Evolutionary conservation across 139 green algal species (phyloP), one percentile per base, ranked within the genome.

Genomic region (Spirogloea muscicola): DNA sequence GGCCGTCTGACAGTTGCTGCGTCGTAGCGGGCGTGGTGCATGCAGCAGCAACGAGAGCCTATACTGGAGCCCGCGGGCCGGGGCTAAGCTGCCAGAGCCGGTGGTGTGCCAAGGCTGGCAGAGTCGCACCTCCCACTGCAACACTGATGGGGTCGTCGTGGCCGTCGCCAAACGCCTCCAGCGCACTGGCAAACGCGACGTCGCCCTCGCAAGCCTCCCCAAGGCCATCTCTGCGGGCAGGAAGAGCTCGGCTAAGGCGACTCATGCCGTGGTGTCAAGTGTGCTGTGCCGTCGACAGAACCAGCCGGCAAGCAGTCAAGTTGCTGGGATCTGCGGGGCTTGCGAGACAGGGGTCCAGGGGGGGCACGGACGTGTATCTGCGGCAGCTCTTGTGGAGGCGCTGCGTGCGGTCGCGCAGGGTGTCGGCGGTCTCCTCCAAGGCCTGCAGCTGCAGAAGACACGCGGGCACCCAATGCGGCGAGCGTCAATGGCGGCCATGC

Each of bases 61-160:
- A n/a, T n/a, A n/a, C n/a, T n/a, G n/a, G n/a, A n/a, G n/a, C n/a
- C n/a, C n/a, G n/a, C n/a, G n/a, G n/a, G n/a, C n/a, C n/a, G n/a
- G n/a, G n/a, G n/a, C n/a, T n/a, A n/a, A n/a, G n/a, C n/a, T n/a
- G n/a, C n/a, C n/a, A n/a, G n/a, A n/a, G n/a, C n/a, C n/a, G n/a
- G n/a, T n/a, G n/a, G n/a, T n/a, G n/a, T n/a, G n/a, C n/a, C n/a
- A n/a, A n/a, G n/a, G n/a, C n/a, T n/a, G 7, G 25, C 16, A 36
- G 49, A 1, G 38, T 10, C 29, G n/a, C 18, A 74, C 65, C 65
- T 66, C 65, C 65, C 2, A 74, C 57, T 18, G 65, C 58, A 18
- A 74, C 33, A n/a, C 43, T 67, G 49, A 63, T 69, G 4, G 65
- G 57, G 37, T 74, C 65, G 18, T 74, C 65, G 18, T 74, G 65